Percentiles rank a stretch among this genome's conserved stretches.
These are phyloP conservation scores for Sclerotinia minor DNA, from an alignment of 2,329 filamentous ascomycete genomes.

Conservation along the genomic window DNA sequence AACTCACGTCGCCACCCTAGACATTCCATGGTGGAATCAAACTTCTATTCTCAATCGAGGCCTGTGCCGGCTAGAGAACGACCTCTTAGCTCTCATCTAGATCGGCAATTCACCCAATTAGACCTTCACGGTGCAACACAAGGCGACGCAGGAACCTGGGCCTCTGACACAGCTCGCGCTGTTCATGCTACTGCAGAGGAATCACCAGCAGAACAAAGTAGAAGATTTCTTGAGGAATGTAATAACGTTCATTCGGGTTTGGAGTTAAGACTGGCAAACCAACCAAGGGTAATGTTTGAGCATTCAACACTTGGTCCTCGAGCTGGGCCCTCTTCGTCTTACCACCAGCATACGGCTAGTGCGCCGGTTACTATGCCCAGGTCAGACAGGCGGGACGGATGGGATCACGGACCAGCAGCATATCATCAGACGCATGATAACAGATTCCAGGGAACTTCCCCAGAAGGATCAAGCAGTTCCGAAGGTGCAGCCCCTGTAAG, in stretches of 20 bases:
- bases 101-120: conserved; percentile 65
- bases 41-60: conserved; percentile 22
- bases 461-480: conserved; percentile 56
- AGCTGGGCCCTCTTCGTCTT: conserved; percentile 37
- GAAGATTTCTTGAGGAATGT: conserved; percentile 53
- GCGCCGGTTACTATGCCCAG: conserved; percentile 58
- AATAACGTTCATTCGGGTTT: conserved; percentile 50
- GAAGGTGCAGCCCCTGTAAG: conserved; percentile 54
- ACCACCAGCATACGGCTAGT: conserved; percentile 59
- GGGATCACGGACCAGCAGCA: conserved; percentile 63
- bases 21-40: conserved; percentile 14
- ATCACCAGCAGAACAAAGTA: conserved; percentile 46
- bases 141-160: conserved; percentile 57
- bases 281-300: conserved; percentile 56
- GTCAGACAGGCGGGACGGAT: conserved; percentile 66
- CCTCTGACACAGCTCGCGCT: conserved; percentile 56
- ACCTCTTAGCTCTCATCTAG: conserved; percentile 54
- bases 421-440: conserved; percentile 34
- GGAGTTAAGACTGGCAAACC: conserved; percentile 50
- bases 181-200: conserved; percentile 57
- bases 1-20: conserved; percentile 42
- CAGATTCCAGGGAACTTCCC: conserved; percentile 50
- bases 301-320: conserved; percentile 47
- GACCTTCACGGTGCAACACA: conserved; percentile 60
- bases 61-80: conserved; percentile 47